Base-by-base conservation (phyloP, 2,329 filamentous ascomycete genomes). In the Fusarium austroafricanum region DNA sequence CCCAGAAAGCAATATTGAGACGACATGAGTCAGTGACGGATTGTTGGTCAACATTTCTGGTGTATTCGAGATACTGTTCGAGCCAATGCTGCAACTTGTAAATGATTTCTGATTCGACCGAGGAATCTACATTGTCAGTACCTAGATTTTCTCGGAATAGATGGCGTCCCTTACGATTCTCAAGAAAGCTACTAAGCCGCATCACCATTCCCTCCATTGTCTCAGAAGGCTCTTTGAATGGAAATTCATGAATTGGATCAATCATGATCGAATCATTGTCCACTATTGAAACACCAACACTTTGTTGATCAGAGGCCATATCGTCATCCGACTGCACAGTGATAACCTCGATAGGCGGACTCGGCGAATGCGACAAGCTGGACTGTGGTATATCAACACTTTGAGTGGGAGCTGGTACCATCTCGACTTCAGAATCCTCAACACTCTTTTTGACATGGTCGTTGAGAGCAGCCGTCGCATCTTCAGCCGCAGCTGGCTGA, bases 1-100 rank as follows among this genome's bases (percentile, higher is more conserved):
- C 67, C 87, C 87, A 90, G 66, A 90, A 84, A 5, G 78, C 71
- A 33, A 74, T 78, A 58, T 88, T 78, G 31, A 78, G 77, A 17
- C 75, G 75, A 55, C 81, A 84, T 3, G 82, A 82, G 26, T 83
- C 77, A n/a, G 81, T 73, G 8, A 82, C 78, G 5, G 72, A 70
- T 12, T 77, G 73, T 23, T 76, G 71, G 5, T 79, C 71, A 18
- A 78, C 77, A 20, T 71, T 69, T 33, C 71, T 73, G 35, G 80
- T 79, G 67, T 80, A 84, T 21, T 63, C 65, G 21, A 89, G 67
- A 72, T 83, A 87, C 17, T 74, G 76, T 10, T 82, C 79, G 23
- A 89, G 79, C 86, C 87, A 90, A 8, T 76, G 75, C 18, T 80
- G 77, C 15, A 90, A 59, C 49, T 77, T 77, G 18, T 76, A 71